Conservation (phyloP, 2,329 filamentous ascomycete species). For the Trematosphaeria pertusa region DNA sequence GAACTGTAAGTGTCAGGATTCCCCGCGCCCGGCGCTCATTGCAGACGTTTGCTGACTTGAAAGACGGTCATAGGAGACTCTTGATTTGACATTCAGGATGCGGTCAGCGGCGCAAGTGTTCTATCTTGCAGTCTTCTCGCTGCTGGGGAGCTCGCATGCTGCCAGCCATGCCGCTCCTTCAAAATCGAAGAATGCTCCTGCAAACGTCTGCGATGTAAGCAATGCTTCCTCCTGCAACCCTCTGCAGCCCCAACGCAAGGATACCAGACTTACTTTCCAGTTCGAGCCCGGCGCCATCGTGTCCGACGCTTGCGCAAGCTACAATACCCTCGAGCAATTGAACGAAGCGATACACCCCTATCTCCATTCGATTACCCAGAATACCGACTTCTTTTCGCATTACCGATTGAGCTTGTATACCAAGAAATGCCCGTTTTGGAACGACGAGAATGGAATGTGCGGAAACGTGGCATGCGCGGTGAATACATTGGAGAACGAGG, state of each 20-base stretch:
- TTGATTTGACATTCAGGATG: slow-evolving; percentile 48
- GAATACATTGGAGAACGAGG: slow-evolving; percentile 92
- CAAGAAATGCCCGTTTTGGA: slow-evolving; percentile 95
- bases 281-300: slow-evolving; percentile 89
- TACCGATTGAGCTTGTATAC: slow-evolving; percentile 95
- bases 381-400: slow-evolving; percentile 97
- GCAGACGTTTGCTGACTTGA: slow-evolving; percentile 46
- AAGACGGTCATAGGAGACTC: slow-evolving; percentile 25
- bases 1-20: slow-evolving; percentile 27
- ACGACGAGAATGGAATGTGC: slow-evolving; percentile 90
- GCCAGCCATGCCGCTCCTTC: slow-evolving; percentile 42
- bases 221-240: slow-evolving; percentile 29
- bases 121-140: slow-evolving; percentile 67
- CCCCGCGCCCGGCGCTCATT: slow-evolving; percentile 24
- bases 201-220: slow-evolving; percentile 65
- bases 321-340: slow-evolving; percentile 83
- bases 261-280: slow-evolving; percentile 59
- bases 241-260: slow-evolving; percentile 30
- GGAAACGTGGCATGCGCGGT: slow-evolving; percentile 97
- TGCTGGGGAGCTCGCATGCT: slow-evolving; percentile 60
- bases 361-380: slow-evolving; percentile 79
- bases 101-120: slow-evolving; percentile 62
- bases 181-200: slow-evolving; percentile 46
- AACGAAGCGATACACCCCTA: slow-evolving; percentile 79
- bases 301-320: slow-evolving; percentile 92